Evolutionary conservation across 2,329 filamentous ascomycete genomes (phyloP).

Genomic region (Trichophyton equinum): DNA sequence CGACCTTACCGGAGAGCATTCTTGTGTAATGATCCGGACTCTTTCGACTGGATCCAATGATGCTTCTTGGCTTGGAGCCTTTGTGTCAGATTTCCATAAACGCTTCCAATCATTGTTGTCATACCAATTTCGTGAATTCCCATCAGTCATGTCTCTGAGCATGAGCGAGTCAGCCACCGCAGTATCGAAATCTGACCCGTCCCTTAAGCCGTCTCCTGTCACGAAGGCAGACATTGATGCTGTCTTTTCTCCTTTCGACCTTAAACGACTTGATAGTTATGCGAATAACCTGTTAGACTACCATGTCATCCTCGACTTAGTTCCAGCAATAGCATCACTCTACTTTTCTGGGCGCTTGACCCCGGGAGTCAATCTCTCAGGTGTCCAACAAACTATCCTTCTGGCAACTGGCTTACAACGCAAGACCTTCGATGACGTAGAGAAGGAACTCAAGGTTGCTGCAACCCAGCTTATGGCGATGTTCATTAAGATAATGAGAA

Average conservation of each 20-base stretch:
- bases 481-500: slow-evolving; percentile 93
- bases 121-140: slow-evolving; percentile 81
- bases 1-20: slow-evolving; percentile 92
- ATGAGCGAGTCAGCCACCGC: slow-evolving; percentile 74
- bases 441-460: slow-evolving; percentile 62
- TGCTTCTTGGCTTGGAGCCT: slow-evolving; percentile 75
- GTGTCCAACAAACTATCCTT: slow-evolving; percentile 76
- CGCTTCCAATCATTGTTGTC: slow-evolving; percentile 84
- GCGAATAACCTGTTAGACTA: slow-evolving; percentile 96
- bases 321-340: slow-evolving; percentile 67
- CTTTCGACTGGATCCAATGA: slow-evolving; percentile 52
- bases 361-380: slow-evolving; percentile 54
- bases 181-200: slow-evolving; percentile 55
- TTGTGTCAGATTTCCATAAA: slow-evolving; percentile 82
- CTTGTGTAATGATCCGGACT: slow-evolving; percentile 89
- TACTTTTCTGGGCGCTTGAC: slow-evolving; percentile 74
- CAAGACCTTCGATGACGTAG: slow-evolving; percentile 70
- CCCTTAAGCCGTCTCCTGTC: slow-evolving; percentile 44
- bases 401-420: slow-evolving; percentile 84
- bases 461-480: slow-evolving; percentile 78
- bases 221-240: slow-evolving; percentile 65
- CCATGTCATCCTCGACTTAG: slow-evolving; percentile 87
- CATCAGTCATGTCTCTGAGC: slow-evolving; percentile 63
- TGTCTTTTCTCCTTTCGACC: slow-evolving; percentile 75
- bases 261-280: slow-evolving; percentile 89